Conservation (phyloP, 2,329 filamentous ascomycete species). For the Septoria linicola region DNA sequence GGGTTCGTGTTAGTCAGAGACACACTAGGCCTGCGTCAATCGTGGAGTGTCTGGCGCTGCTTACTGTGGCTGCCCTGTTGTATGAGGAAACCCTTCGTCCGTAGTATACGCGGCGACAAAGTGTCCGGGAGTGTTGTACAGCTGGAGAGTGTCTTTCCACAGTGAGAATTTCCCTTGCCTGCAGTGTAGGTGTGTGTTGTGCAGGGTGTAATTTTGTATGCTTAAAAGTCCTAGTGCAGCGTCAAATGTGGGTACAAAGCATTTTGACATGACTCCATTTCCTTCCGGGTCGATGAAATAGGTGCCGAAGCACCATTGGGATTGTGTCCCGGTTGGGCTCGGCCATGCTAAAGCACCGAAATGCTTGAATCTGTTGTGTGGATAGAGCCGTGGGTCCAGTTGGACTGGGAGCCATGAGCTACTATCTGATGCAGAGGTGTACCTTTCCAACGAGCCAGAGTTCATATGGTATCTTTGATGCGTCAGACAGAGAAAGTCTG, state of each 20-base stretch:
- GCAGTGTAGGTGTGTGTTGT: not conserved
- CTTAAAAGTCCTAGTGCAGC: not conserved
- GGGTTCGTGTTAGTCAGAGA: not conserved
- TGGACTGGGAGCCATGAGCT: not conserved
- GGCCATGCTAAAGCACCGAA: not conserved
- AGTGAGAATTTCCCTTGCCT: not conserved
- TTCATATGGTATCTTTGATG: conserved; percentile 2
- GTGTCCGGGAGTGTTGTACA: not conserved
- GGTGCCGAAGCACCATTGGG: not conserved
- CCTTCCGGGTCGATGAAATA: not conserved
- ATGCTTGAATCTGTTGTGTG: too few species aligned
- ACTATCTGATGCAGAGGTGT: not conserved
- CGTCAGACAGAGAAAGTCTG: not conserved
- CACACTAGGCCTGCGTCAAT: too few species aligned
- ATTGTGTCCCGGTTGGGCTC: not conserved
- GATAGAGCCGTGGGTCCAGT: too few species aligned
- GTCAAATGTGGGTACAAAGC: not conserved
- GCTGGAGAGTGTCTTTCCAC: not conserved
- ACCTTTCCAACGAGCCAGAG: not conserved
- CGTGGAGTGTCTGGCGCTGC: not conserved
- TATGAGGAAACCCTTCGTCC: not conserved
- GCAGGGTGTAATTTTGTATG: not conserved
- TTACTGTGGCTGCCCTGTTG: not conserved
- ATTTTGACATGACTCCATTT: not conserved
- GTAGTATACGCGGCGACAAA: not conserved